Conservation (phyloP, 1,284 basidiomycete species). For the Fomes fomentarius region DNA sequence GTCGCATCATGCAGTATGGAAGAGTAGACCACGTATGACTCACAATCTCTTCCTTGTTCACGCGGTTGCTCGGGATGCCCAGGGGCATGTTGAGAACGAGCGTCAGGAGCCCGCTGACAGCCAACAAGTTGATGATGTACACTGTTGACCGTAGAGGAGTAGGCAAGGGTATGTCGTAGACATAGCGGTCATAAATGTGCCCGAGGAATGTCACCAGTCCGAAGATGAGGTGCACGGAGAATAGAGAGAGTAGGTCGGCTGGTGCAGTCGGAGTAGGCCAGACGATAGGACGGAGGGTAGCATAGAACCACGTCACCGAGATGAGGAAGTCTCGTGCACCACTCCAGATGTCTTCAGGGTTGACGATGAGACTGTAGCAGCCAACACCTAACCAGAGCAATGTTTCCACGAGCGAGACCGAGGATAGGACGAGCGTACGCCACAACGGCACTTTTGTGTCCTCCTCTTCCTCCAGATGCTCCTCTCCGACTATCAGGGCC, state of each 20-base stretch:
- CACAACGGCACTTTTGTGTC: slow-evolving; percentile 46
- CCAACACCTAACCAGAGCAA: slow-evolving; percentile 54
- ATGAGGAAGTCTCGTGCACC: slow-evolving; percentile 43
- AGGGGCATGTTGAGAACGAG: slow-evolving; percentile 61
- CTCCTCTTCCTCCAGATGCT: slow-evolving; percentile 15
- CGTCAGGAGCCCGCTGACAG: slow-evolving; percentile 42
- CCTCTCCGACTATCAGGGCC: slow-evolving; percentile 39
- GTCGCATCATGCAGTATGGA: neutral
- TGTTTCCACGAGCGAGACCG: slow-evolving; percentile 50
- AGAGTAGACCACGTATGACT: slow-evolving; percentile 25
- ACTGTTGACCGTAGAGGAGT: slow-evolving; percentile 33
- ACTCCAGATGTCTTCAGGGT: slow-evolving; percentile 31
- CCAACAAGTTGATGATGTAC: slow-evolving; percentile 46
- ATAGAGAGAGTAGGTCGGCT: slow-evolving; percentile 56
- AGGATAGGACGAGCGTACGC: slow-evolving; percentile 56
- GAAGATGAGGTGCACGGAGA: slow-evolving; percentile 44
- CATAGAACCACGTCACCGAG: slow-evolving; percentile 61
- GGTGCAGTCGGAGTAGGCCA: slow-evolving; percentile 49
- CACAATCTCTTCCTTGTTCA: slow-evolving; percentile 56
- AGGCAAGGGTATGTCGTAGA: slow-evolving; percentile 43
- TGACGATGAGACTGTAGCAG: slow-evolving; percentile 43
- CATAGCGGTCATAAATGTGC: slow-evolving; percentile 47
- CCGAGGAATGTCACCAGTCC: slow-evolving; percentile 51
- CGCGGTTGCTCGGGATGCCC: slow-evolving; percentile 50
- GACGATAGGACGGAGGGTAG: slow-evolving; percentile 44